phyloP scores from a whole-genome alignment of 768 basidiomycete genomes.

The Cystobasidiopsis lactophilus region DNA sequence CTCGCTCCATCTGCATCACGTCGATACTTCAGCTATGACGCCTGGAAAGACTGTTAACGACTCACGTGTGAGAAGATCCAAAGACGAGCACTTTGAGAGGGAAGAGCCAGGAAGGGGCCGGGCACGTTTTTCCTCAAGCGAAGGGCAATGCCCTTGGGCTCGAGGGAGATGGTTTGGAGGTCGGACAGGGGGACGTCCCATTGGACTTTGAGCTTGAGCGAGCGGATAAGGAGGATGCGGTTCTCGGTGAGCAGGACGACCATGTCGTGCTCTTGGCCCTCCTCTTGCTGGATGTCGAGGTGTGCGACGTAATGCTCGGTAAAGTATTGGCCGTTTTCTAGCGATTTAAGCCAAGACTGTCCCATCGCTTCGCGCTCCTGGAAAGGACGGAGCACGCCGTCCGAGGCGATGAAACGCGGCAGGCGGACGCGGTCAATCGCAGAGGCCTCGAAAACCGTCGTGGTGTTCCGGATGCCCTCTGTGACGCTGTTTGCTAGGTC shows the following conservation, averaged over 20 bases:
- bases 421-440: conserved; percentile 66
- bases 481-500: conserved; percentile 86
- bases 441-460: conserved; percentile 85
- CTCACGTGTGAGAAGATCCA: conserved; percentile 19
- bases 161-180: conserved; percentile 66
- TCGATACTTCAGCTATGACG: not conserved
- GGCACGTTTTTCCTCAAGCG: conserved; percentile 42
- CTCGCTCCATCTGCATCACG: not conserved
- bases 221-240: conserved; percentile 61
- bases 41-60: not conserved
- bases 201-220: conserved; percentile 56
- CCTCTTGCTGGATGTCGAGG: conserved; percentile 14
- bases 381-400: conserved; percentile 78
- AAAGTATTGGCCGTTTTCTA: conserved; percentile 45
- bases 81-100: conserved; percentile 13
- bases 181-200: conserved; percentile 82
- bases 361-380: conserved; percentile 73
- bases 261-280: conserved; percentile 15
- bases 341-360: conserved; percentile 89
- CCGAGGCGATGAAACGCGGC: conserved; percentile 67
- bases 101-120: conserved; percentile 30
- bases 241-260: conserved; percentile 42
- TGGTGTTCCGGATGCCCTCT: conserved; percentile 94
- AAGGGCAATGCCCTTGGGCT: conserved; percentile 63
- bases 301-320: conserved; percentile 10